Conservation (phyloP, 116 monocot genomes). For the Posidonia oceanica region DNA sequence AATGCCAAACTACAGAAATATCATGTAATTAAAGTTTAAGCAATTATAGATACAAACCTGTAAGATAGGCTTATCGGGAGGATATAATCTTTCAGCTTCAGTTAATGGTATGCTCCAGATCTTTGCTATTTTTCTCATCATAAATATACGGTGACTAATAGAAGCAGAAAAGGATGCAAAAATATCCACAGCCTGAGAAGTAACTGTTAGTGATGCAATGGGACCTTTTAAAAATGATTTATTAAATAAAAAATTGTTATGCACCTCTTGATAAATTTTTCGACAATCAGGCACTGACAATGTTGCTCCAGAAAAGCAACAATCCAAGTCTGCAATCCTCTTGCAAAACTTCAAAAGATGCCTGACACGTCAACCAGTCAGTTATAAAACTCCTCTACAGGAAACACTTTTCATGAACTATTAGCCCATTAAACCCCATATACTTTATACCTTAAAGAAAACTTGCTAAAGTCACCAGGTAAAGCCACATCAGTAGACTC, state of each 20-base stretch:
- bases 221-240: neutral
- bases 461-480: slow-evolving; percentile 31
- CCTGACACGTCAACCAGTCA: slow-evolving; percentile 17
- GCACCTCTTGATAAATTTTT: slow-evolving; percentile 77
- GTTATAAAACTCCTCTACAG: neutral
- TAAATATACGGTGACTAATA: slow-evolving; percentile 20
- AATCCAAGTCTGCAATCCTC: slow-evolving; percentile 36
- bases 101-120: slow-evolving; percentile 24
- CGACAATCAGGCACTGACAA: slow-evolving; percentile 32
- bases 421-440: neutral
- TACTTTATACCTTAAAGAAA: slow-evolving; percentile 50
- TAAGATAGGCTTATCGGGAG: slow-evolving; percentile 42
- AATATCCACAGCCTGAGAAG: slow-evolving; percentile 71
- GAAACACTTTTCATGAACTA: neutral
- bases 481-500: slow-evolving; percentile 13
- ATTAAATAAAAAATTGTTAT: neutral
- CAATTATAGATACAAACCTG: slow-evolving; percentile 30
- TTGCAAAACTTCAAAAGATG: slow-evolving; percentile 94
- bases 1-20: neutral
- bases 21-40: neutral
- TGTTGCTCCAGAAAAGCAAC: slow-evolving; percentile 23
- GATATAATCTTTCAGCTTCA: slow-evolving; percentile 24
- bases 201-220: neutral
- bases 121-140: slow-evolving; percentile 50
- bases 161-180: slow-evolving; percentile 50